Evolutionary conservation across 257 asterid species (phyloP).

Genomic region (Craterostigma plantagineum): DNA sequence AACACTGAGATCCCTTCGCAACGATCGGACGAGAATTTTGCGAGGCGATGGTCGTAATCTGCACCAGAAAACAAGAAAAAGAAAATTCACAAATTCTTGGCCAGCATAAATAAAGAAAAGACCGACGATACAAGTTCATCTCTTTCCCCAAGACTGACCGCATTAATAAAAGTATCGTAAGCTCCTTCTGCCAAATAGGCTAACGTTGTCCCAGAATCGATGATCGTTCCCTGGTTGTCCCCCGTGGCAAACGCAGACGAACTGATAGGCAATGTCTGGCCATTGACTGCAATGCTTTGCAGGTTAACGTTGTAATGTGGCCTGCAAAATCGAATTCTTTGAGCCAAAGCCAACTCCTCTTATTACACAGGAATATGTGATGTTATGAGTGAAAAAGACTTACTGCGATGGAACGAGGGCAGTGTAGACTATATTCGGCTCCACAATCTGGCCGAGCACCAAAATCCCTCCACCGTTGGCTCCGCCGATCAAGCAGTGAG

Average conservation of each 20-base stretch:
- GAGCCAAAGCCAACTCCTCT: not conserved
- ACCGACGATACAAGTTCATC: too few relatives aligned
- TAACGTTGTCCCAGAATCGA: conserved; percentile 94
- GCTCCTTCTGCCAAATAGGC: conserved; percentile 89
- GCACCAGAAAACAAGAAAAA: conserved; percentile 8
- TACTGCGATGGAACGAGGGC: conserved; percentile 92
- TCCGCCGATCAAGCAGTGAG: conserved; percentile 80
- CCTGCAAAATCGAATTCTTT: conserved; percentile 23
- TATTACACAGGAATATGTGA: not conserved
- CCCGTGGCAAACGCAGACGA: conserved; percentile 64
- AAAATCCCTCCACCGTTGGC: conserved; percentile 74
- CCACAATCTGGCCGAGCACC: conserved; percentile 81
- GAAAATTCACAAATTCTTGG: not conserved
- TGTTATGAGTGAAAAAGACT: conserved; percentile 15
- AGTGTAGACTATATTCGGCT: conserved; percentile 81
- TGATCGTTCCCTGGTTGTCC: conserved; percentile 61
- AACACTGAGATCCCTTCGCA: conserved; percentile 65
- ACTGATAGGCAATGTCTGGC: conserved; percentile 56
- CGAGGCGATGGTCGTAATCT: conserved; percentile 53
- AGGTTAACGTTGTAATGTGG: conserved; percentile 84
- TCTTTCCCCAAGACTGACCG: conserved; percentile 28
- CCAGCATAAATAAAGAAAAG: not conserved
- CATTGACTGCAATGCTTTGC: conserved; percentile 72
- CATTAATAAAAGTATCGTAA: conserved; percentile 57
- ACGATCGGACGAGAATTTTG: conserved; percentile 40